Percentiles rank a stretch among this genome's conserved stretches.
Conservation (phyloP, 805 yeast species). For the Candida caryicola region DNA sequence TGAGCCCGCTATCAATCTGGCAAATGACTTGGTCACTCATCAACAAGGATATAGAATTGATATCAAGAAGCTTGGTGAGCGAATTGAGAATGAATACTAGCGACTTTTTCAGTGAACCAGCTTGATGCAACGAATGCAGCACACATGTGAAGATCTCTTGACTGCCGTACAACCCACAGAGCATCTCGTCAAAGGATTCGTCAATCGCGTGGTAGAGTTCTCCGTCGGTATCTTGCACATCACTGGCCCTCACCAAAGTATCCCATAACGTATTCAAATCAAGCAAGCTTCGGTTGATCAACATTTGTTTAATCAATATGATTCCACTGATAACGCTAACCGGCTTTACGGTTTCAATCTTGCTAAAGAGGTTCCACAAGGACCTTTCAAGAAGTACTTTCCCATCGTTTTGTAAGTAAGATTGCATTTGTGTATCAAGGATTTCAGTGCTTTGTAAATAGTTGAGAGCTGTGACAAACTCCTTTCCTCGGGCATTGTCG, state of each 20-base stretch:
- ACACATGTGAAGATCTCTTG: conserved; percentile 17
- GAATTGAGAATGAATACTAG: conserved; percentile 23
- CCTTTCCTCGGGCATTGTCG: conserved; percentile 8
- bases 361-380: conserved; percentile 14
- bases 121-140: conserved; percentile 13
- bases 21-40: conserved; percentile 17
- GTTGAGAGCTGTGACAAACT: conserved; percentile 15
- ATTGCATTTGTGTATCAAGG: conserved; percentile 9
- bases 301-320: conserved; percentile 34
- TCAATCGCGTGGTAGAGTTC: conserved; percentile 25
- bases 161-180: conserved; percentile 25
- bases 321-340: conserved; percentile 27
- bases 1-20: conserved; percentile 29
- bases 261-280: conserved; percentile 23
- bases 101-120: conserved; percentile 1
- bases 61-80: conserved; percentile 23
- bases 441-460: conserved; percentile 16
- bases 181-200: conserved; percentile 31
- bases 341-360: conserved; percentile 4
- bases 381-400: conserved; percentile 13
- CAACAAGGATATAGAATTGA: conserved; percentile 16
- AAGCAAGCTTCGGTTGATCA: conserved; percentile 24
- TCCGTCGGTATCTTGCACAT: conserved; percentile 5
- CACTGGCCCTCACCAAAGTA: conserved; percentile 20
- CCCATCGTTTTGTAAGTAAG: conserved; percentile 17